These are phyloP conservation scores for Russula earlei DNA, from an alignment of 768 basidiomycete genomes.

Conservation along the genomic window DNA sequence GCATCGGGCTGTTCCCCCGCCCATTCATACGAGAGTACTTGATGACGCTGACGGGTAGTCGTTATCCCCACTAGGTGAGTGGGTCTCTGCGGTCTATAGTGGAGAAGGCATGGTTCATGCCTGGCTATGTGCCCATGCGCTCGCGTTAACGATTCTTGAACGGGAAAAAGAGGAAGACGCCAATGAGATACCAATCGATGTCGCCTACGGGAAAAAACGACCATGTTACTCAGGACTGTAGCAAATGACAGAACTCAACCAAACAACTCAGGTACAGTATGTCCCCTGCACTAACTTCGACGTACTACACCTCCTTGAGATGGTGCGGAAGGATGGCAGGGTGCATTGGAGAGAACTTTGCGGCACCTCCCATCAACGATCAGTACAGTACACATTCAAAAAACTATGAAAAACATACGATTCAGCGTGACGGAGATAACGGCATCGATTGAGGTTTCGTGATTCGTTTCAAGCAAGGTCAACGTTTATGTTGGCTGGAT, in stretches of 20 bases:
- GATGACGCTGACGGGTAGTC: background rate
- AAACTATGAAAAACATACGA: too few species aligned
- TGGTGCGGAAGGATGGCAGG: too few species aligned
- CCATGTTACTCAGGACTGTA: too few species aligned
- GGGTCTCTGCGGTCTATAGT: slow-evolving; percentile 61
- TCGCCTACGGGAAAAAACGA: background rate
- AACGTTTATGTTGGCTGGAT: background rate
- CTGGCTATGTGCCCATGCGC: slow-evolving; percentile 50
- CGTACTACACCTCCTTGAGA: too few species aligned
- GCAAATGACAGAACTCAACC: too few species aligned
- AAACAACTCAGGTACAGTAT: too few species aligned
- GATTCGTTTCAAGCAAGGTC: slow-evolving; percentile 1
- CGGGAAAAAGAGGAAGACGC: slow-evolving; percentile 27
- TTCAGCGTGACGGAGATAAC: slow-evolving; percentile 6
- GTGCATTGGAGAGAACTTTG: background rate
- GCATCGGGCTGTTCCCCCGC: slow-evolving; percentile 21
- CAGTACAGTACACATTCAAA: too few species aligned
- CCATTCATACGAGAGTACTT: background rate
- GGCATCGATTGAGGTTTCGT: background rate
- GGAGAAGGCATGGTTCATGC: slow-evolving; percentile 72
- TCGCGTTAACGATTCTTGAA: slow-evolving; percentile 51
- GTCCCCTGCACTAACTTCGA: too few species aligned
- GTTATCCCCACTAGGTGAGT: slow-evolving; percentile 44
- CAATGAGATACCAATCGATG: too few species aligned
- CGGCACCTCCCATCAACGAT: too few species aligned